Evolutionary conservation across 2,329 filamentous ascomycete species (phyloP).

Genomic region (Aspergillus fructus): DNA sequence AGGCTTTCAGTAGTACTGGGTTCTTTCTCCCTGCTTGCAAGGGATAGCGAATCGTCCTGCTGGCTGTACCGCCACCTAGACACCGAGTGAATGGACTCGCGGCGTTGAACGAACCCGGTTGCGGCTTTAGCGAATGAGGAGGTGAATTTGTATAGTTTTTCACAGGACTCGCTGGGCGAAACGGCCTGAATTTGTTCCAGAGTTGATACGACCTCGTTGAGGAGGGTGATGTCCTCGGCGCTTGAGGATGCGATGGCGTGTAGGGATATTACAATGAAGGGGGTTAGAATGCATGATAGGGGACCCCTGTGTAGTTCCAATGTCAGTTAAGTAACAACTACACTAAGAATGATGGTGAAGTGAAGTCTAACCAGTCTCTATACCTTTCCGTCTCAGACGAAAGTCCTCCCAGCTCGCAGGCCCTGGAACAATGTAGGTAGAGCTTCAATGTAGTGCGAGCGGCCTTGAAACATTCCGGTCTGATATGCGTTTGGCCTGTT

Average conservation of each 20-base stretch:
- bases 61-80: not conserved
- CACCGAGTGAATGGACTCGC: not conserved
- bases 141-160: not conserved
- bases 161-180: not conserved
- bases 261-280: slow-evolving; percentile 25
- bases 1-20: not conserved
- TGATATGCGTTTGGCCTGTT: not conserved
- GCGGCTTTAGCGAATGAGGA: not conserved
- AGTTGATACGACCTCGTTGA: slow-evolving; percentile 17
- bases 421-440: not conserved
- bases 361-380: slow-evolving; percentile 14
- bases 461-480: not conserved
- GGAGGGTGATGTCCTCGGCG: slow-evolving; percentile 18
- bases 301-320: not conserved
- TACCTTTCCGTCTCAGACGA: not conserved
- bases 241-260: slow-evolving; percentile 16
- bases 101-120: not conserved
- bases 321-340: not conserved
- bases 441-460: not conserved
- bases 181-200: not conserved
- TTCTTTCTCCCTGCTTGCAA: not conserved
- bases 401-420: not conserved
- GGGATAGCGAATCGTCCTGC: not conserved
- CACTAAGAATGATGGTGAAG: not conserved
- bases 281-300: slow-evolving; percentile 21